Evolutionary conservation across 1,139 yeast genomes (phyloP), one percentile per base, ranked within the genome.

Genomic region (Candida sanyaensis): DNA sequence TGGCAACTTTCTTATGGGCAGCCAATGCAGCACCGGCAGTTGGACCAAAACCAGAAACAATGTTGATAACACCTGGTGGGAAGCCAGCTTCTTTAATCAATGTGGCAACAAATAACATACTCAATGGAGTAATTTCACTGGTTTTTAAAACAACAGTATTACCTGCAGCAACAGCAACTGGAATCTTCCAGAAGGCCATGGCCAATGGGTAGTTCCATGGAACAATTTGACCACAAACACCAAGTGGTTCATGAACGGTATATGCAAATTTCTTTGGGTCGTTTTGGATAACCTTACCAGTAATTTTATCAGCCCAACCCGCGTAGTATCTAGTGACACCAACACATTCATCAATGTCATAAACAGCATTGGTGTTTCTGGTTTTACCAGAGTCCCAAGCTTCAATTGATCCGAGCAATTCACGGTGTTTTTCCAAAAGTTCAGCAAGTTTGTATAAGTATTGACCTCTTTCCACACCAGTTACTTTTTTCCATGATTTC

Each of bases 351-450:
- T 69, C 80, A 45, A 88, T 73, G 62, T 88, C 96, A 62, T 74
- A 77, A 28, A 64, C 62, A 6, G 80, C 78, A 55, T 75, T 75
- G 47, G 60, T 60, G 44, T 75, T 75, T 58, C 82, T 73, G 45
- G 90, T 82, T 69, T 88, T 88, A 64, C 96, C 96, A 51, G 88
- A 85, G 63, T 88, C 95, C 77, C 88, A 77, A 24, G 93, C 83
- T 71, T 88, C 96, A 57, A 88, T 79, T 33, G 86, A 71, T 23
- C 86, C 81, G 47, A 87, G 60, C 41, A 80, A 62, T 40, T 85
- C 89, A 46, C 75, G 68, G 52, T 85, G 73, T 55, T 77, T 66
- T 53, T 81, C 85, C 58, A 86, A 62, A 48, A 81, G 65, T 50
- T 83, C 85, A 37, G 89, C 90, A 47, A 86, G 66, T 62, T 81